phyloP scores from a whole-genome alignment of 306 rosid species.

The Mimosa bimucronata region DNA sequence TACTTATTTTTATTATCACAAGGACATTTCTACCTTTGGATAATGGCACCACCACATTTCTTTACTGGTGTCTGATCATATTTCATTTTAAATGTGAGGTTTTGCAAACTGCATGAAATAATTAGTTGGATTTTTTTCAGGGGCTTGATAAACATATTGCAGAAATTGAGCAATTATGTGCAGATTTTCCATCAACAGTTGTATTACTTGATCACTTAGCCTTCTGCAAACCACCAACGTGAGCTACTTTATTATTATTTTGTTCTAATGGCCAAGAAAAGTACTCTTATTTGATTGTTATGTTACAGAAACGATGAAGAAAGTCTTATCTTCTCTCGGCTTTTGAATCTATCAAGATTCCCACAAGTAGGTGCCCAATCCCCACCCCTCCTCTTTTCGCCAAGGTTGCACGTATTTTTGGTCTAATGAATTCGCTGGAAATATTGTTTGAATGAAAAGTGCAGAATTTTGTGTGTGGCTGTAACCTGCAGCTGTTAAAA shows the following conservation, averaged over 20 bases:
- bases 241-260: constrained; percentile 33
- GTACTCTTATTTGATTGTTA: constrained; percentile 28
- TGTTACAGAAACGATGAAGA: constrained; percentile 78
- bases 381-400: not conserved
- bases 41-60: constrained; percentile 20
- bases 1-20: not conserved
- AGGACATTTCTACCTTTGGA: not conserved
- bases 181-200: constrained; percentile 77
- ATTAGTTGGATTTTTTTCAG: constrained; percentile 49
- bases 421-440: constrained; percentile 5
- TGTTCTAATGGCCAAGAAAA: constrained; percentile 6
- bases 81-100: not conserved
- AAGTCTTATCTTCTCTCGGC: constrained; percentile 59
- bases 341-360: constrained; percentile 76
- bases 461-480: not conserved
- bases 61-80: not conserved
- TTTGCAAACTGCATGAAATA: constrained; percentile 19
- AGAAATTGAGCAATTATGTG: constrained; percentile 83
- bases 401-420: not conserved
- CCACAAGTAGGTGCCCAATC: constrained; percentile 60
- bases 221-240: constrained; percentile 89
- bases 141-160: constrained; percentile 74
- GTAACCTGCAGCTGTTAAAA: not conserved
- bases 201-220: constrained; percentile 86
- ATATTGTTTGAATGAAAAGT: not conserved